A percentile compares a stretch with the other conserved stretches of the same genome.
Conservation (phyloP, 345 rosid genomes). For the Euphorbia lathyris region DNA sequence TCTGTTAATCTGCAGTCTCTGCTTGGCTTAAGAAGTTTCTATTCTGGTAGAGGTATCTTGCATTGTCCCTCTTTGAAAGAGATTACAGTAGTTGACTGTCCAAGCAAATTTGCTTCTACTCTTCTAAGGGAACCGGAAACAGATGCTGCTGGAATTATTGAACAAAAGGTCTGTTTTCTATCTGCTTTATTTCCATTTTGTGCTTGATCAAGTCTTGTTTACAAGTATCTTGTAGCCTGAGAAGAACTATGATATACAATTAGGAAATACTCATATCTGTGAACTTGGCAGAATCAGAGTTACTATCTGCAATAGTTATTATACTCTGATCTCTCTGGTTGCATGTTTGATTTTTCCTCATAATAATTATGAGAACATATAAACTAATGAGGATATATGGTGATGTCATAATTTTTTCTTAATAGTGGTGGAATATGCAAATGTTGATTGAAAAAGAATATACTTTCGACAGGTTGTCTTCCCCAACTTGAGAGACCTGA, state of each 20-base stretch:
- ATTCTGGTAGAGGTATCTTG: not conserved
- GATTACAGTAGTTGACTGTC: not conserved
- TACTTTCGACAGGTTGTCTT: conserved; percentile 3
- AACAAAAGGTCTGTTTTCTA: not conserved
- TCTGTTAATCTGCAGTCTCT: conserved; percentile 6
- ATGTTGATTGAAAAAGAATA: not conserved
- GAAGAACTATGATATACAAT: not conserved
- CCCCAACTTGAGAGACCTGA: conserved; percentile 12
- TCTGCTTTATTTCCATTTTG: not conserved
- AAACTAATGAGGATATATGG: not conserved
- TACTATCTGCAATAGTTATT: not conserved
- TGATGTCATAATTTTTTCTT: not conserved
- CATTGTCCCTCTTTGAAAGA: conserved; percentile 9
- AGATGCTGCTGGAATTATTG: not conserved
- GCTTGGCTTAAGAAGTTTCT: not conserved
- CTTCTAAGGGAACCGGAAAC: not conserved
- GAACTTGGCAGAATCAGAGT: not conserved
- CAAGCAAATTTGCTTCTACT: not conserved
- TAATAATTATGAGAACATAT: not conserved
- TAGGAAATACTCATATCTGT: not conserved
- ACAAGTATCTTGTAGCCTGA: not conserved
- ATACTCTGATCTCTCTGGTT: not conserved
- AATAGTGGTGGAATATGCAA: not conserved
- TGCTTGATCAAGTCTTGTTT: not conserved
- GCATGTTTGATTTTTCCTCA: not conserved